phyloP scores from a whole-genome alignment of 2,329 filamentous ascomycete species.

The Aureobasidium leucospermi region DNA sequence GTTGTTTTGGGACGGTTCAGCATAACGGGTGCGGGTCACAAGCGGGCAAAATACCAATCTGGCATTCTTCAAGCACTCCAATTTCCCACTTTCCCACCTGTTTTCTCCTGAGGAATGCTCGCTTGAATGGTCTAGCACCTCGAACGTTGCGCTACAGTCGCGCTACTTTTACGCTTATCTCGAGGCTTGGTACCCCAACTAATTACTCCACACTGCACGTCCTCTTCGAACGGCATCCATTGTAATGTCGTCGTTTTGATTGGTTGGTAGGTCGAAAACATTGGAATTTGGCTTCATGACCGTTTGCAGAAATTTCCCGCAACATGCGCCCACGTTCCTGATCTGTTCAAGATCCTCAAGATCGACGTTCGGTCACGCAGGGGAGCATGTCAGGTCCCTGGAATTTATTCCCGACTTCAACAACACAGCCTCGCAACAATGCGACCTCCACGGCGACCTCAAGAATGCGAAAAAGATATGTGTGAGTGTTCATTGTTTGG shows the following conservation, averaged over 20 bases:
- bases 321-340: background rate
- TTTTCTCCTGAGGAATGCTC: conserved; percentile 1
- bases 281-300: background rate
- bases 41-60: conserved; percentile 9
- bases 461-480: background rate
- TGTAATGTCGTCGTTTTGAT: background rate
- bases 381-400: background rate
- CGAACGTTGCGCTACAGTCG: background rate
- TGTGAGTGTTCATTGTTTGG: background rate
- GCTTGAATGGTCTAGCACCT: background rate
- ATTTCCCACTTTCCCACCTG: background rate
- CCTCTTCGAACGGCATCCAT: background rate
- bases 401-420: background rate
- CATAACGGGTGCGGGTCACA: conserved; percentile 5
- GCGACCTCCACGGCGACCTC: background rate
- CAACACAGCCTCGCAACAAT: background rate
- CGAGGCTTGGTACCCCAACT: conserved; percentile 7
- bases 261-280: background rate
- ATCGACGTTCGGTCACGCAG: conserved; percentile 8
- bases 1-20: conserved; percentile 10
- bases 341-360: background rate
- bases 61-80: conserved; percentile 9
- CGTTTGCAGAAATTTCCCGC: conserved; percentile 4
- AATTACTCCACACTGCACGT: conserved; percentile 2
- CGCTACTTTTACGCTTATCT: conserved; percentile 11